Percentiles rank a stretch among this genome's conserved stretches.
Conservation (phyloP, 2,329 filamentous ascomycete species). For the Colletotrichum chrysophilum region DNA sequence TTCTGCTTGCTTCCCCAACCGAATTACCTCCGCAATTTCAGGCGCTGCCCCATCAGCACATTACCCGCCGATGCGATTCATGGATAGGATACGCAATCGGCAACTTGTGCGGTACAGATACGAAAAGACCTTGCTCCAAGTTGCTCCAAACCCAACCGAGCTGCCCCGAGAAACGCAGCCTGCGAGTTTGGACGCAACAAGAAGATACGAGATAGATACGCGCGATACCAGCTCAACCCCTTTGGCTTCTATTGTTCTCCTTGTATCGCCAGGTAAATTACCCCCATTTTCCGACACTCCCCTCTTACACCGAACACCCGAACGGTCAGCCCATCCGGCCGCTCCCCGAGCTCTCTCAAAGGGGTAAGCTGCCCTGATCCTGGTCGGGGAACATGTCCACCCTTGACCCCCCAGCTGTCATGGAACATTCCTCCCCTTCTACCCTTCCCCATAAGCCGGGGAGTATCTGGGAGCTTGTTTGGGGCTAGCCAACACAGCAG, state of each 20-base stretch:
- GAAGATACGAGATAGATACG: neutral
- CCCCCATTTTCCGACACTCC: neutral
- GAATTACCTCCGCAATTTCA: neutral
- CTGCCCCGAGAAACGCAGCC: neutral
- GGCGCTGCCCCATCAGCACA: neutral
- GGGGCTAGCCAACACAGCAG: constrained; percentile 11
- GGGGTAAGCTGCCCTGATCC: constrained; percentile 5
- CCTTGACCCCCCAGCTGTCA: constrained; percentile 8
- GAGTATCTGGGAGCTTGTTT: constrained; percentile 10
- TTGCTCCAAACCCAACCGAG: neutral
- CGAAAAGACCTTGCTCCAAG: neutral
- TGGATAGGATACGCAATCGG: neutral
- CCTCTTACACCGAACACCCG: neutral
- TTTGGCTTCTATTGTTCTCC: neutral
- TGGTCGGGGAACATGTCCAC: neutral
- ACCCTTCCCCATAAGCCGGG: constrained; percentile 13
- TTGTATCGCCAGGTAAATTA: neutral
- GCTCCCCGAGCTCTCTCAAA: constrained; percentile 9
- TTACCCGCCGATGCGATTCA: neutral
- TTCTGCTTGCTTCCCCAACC: neutral
- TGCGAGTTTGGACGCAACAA: neutral
- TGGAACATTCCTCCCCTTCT: constrained; percentile 22
- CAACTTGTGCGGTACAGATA: neutral
- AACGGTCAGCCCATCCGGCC: constrained; percentile 11
- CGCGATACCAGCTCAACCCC: neutral